Conservation (phyloP, 768 basidiomycete genomes). For the Cystoderma amianthinum region DNA sequence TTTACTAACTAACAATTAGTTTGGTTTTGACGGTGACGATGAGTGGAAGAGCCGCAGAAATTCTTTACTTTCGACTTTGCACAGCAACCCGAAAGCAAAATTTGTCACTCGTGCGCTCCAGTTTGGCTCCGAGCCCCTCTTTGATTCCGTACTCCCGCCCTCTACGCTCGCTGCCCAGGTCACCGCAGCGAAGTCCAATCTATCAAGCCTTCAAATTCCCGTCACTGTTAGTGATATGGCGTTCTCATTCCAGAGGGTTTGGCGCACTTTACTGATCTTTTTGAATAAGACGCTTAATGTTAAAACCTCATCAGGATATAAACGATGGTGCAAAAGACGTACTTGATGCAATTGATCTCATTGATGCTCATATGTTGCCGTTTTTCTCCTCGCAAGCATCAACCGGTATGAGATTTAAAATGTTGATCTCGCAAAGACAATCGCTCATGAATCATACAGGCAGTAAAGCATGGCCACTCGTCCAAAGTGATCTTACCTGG, state of each 20-base stretch:
- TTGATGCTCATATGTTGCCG: slow-evolving; percentile 67
- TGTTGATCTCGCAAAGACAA: no score
- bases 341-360: slow-evolving; percentile 51
- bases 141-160: slow-evolving; percentile 46
- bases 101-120: slow-evolving; percentile 62
- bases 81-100: slow-evolving; percentile 54
- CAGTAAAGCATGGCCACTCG: slow-evolving; percentile 55
- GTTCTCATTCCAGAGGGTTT: slow-evolving; percentile 47
- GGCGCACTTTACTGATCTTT: no score
- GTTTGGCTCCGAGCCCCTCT: slow-evolving; percentile 69
- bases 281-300: no score
- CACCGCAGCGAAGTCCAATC: slow-evolving; percentile 33
- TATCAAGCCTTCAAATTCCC: slow-evolving; percentile 50
- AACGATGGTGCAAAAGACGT: slow-evolving; percentile 45
- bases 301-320: slow-evolving; percentile 9
- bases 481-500: slow-evolving; percentile 54
- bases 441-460: slow-evolving; percentile 28
- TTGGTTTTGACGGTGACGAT: slow-evolving; percentile 39
- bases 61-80: slow-evolving; percentile 39
- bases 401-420: slow-evolving; percentile 41
- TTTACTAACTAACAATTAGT: slow-evolving; percentile 22
- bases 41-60: slow-evolving; percentile 51
- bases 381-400: slow-evolving; percentile 57
- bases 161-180: slow-evolving; percentile 45
- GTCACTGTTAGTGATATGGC: slow-evolving; percentile 67